phyloP scores from a whole-genome alignment of 2,329 filamentous ascomycete species.

The Chrysosporium queenslandicum region DNA sequence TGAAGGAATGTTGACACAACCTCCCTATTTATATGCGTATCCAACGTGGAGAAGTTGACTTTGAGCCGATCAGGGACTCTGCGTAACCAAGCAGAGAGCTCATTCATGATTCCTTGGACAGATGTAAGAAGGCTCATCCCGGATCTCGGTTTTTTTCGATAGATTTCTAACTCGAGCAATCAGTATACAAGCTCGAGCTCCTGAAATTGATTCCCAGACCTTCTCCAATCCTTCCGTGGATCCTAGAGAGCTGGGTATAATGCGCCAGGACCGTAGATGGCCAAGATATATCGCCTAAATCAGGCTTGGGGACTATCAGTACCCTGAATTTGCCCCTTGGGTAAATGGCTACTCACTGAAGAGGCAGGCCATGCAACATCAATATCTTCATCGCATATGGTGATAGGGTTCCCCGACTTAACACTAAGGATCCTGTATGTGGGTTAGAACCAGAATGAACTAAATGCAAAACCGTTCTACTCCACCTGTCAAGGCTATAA shows the following conservation, averaged over 20 bases:
- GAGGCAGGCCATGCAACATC: conserved; percentile 24
- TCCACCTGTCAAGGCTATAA: conserved; percentile 45
- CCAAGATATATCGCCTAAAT: conserved; percentile 21
- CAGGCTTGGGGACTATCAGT: background rate
- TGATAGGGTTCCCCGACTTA: conserved; percentile 47
- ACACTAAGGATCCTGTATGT: conserved; percentile 38
- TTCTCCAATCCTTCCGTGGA: conserved; percentile 42
- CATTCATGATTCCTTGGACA: conserved; percentile 43
- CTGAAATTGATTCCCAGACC: conserved; percentile 17
- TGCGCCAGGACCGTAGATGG: conserved; percentile 42
- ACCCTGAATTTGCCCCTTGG: conserved; percentile 15
- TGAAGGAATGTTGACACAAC: conserved; percentile 45
- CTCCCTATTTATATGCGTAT: conserved; percentile 38
- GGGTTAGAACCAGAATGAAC: background rate
- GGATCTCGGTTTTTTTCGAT: conserved; percentile 9
- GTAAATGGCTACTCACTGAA: conserved; percentile 20
- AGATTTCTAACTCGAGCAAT: conserved; percentile 11
- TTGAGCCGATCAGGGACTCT: conserved; percentile 41
- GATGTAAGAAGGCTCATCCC: conserved; percentile 5
- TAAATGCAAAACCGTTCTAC: background rate
- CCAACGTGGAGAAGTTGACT: conserved; percentile 40
- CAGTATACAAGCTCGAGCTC: background rate
- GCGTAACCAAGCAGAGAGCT: conserved; percentile 43
- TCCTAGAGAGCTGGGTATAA: conserved; percentile 46
- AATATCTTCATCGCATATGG: conserved; percentile 48